phyloP scores from a whole-genome alignment of 23 red algal genomes.

The Cyanidiococcus yangmingshanensis region DNA sequence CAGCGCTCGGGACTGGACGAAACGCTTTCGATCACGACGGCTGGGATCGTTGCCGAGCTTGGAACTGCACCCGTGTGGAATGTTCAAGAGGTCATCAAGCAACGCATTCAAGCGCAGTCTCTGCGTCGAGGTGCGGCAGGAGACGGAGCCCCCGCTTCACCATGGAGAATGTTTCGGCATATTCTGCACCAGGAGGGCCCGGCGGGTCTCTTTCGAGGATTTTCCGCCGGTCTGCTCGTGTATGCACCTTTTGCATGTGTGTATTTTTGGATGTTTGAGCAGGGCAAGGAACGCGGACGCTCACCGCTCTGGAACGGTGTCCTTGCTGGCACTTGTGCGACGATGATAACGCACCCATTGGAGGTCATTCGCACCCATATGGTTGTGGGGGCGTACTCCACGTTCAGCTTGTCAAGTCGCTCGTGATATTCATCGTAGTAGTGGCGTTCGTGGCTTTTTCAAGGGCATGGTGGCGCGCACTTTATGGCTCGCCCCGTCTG shows the following conservation, averaged over 20 bases:
- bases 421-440: neutral
- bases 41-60: constrained; percentile 22
- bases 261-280: constrained; percentile 34
- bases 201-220: constrained; percentile 24
- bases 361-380: constrained; percentile 14
- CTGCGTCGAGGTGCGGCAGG: neutral
- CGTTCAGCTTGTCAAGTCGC: neutral
- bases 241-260: constrained; percentile 22
- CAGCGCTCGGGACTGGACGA: constrained; percentile 1
- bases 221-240: constrained; percentile 16
- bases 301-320: constrained; percentile 1
- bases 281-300: neutral
- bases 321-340: constrained; percentile 5
- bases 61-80: constrained; percentile 19
- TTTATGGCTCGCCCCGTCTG: constrained; percentile 23
- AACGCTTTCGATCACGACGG: neutral
- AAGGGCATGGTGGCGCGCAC: constrained; percentile 15
- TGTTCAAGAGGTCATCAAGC: constrained; percentile 28
- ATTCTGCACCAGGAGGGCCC: constrained; percentile 16
- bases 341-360: constrained; percentile 23
- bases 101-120: constrained; percentile 23
- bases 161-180: neutral
- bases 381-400: neutral
- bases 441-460: constrained; percentile 1
- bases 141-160: neutral